Evolutionary conservation across 179 eudicot species (phyloP).

Genomic region (Beta lomatogona): DNA sequence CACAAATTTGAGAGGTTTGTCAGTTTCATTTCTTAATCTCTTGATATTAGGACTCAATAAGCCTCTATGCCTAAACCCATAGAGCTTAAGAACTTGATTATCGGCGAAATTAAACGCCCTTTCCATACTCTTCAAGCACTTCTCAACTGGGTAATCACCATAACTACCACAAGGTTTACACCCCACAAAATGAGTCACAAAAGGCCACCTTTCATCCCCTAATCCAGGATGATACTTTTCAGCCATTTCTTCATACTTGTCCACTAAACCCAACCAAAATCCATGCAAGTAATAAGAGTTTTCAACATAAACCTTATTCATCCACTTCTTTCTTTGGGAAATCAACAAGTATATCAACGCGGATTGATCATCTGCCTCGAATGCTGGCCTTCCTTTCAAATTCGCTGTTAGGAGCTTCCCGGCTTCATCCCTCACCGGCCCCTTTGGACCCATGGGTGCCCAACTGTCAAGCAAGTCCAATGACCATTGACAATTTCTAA

Average conservation of each 20-base stretch:
- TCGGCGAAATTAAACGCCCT: conserved; percentile 94
- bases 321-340: conserved; percentile 50
- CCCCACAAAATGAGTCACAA: conserved; percentile 93
- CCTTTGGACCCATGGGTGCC: conserved; percentile 94
- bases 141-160: conserved; percentile 83
- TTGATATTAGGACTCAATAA: conserved; percentile 76
- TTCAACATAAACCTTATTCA: conserved; percentile 72
- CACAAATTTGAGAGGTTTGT: conserved; percentile 53
- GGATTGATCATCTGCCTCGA: conserved; percentile 91
- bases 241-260: conserved; percentile 75
- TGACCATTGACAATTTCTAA: conserved; percentile 85
- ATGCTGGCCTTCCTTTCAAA: conserved; percentile 74
- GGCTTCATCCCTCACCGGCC: conserved; percentile 68
- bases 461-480: conserved; percentile 78
- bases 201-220: conserved; percentile 95
- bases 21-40: conserved; percentile 69
- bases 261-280: conserved; percentile 85
- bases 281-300: conserved; percentile 82
- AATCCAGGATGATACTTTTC: conserved; percentile 74
- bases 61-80: conserved; percentile 88
- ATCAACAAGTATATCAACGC: conserved; percentile 73
- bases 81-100: conserved; percentile 78
- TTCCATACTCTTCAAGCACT: conserved; percentile 87
- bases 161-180: conserved; percentile 95
- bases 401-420: conserved; percentile 73